Conservation (phyloP, 1,284 basidiomycete genomes). For the Marasmius sp. region DNA sequence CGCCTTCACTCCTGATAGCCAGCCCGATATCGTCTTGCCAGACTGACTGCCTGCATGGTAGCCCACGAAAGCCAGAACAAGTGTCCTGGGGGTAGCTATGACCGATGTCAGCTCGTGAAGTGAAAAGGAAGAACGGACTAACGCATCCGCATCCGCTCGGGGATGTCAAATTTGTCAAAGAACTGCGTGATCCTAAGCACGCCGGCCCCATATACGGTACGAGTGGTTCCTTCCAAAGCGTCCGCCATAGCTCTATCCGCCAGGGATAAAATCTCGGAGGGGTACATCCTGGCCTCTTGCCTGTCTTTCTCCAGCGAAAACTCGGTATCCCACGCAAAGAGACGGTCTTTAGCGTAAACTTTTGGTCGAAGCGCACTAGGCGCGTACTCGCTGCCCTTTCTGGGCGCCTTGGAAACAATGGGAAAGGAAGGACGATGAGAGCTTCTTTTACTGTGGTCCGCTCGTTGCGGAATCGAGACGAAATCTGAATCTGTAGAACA, state of each 20-base stretch:
- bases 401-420: too few relatives aligned
- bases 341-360: neutral
- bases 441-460: too few relatives aligned
- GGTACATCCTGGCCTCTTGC: too few relatives aligned
- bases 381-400: neutral
- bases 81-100: neutral
- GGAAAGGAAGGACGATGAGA: too few relatives aligned
- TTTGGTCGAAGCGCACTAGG: neutral
- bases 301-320: too few relatives aligned
- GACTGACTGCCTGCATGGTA: neutral
- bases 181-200: conserved; percentile 33
- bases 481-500: too few relatives aligned
- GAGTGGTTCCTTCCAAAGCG: neutral
- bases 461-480: too few relatives aligned
- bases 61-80: conserved; percentile 17
- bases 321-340: neutral
- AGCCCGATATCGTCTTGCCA: neutral
- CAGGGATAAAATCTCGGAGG: too few relatives aligned
- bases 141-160: conserved; percentile 31
- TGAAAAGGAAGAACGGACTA: neutral
- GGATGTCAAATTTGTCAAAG: conserved; percentile 28
- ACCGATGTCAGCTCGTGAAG: too few relatives aligned
- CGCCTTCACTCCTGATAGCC: conserved; percentile 6
- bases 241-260: neutral
- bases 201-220: conserved; percentile 30